Conservation (phyloP, 1,139 yeast genomes). For the Pichia sp. region DNA sequence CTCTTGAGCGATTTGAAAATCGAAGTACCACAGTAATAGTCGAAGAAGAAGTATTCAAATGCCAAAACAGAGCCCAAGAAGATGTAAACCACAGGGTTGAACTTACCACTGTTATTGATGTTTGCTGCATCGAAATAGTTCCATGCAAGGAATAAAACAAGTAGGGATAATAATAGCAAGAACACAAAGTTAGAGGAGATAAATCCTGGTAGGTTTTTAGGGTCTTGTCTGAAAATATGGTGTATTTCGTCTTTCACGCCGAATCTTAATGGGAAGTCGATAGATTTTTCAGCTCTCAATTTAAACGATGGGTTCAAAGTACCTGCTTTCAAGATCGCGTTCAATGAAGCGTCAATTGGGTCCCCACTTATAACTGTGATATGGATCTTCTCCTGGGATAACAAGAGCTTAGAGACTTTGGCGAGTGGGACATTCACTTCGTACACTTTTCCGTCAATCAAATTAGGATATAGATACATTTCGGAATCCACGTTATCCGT, state of each 20-base stretch:
- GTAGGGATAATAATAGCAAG: constrained; percentile 40
- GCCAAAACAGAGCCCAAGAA: constrained; percentile 53
- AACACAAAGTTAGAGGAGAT: constrained; percentile 53
- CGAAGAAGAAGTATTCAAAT: constrained; percentile 59
- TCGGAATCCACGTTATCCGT: constrained; percentile 15
- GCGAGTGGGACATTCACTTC: constrained; percentile 18
- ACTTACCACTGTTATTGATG: constrained; percentile 34
- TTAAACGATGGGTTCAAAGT: constrained; percentile 22
- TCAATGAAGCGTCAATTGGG: constrained; percentile 15
- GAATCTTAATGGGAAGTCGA: constrained; percentile 39
- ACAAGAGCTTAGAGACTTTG: constrained; percentile 24
- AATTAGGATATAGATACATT: constrained; percentile 23
- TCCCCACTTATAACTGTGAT: constrained; percentile 30
- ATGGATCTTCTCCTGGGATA: constrained; percentile 19
- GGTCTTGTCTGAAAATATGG: constrained; percentile 60
- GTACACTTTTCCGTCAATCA: constrained; percentile 19
- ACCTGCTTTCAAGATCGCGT: constrained; percentile 22
- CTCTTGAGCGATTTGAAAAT: constrained; percentile 67
- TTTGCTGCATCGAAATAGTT: constrained; percentile 41
- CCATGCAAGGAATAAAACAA: constrained; percentile 50
- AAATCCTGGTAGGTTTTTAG: constrained; percentile 49
- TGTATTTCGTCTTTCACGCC: constrained; percentile 61
- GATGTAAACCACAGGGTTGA: constrained; percentile 37
- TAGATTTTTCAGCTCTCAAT: constrained; percentile 18
- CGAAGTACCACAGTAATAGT: constrained; percentile 65